Evolutionary conservation across 805 yeast genomes (phyloP), one percentile per base, ranked within the genome.

Genomic region (Isabelozyma heimii): DNA sequence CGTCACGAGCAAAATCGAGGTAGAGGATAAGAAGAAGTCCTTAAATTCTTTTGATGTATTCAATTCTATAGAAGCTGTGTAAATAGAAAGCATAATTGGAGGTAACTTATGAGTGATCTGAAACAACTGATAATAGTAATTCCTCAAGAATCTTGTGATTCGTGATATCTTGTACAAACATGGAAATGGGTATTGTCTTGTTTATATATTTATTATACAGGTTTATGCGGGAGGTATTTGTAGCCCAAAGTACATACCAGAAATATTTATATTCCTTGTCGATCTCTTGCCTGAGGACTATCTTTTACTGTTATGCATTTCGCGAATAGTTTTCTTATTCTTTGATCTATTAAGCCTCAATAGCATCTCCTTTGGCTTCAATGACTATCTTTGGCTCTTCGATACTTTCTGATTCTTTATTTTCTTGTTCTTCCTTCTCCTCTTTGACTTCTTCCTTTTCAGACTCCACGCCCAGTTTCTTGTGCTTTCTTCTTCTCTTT

Each of bases 401-500:
- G 28, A 10, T 16, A 15, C 13, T 26, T 30, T 20, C 33, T 15
- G 41, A 5, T 20, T 20, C 24, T 20, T 6, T 20, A 20, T 20
- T 20, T 20, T 20, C 24, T 20, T 6, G 24, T 20, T 20, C 24
- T 20, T 20, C 4, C 24, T 20, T 20, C 6, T 20, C 24, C 24
- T 20, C 24, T 3, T 20, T 20, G 24, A 20, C 24, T 37, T 42
- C 40, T 13, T 38, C n/a, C 27, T 20, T 37, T 37, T 44, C 37
- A 42, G 42, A 20, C 24, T 20, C 24, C 24, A 20, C 10, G 28
- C 20, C 40, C 30, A 15, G 10, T 16, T 48, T 51, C 39, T 45
- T 49, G 35, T 64, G 67, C 44, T 54, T 61, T 52, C 66, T 60
- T 55, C 65, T 60, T 50, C 62, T 61, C 46, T 61, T 61, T 37